phyloP scores from a whole-genome alignment of 208 protist species.

The Trypanosoma boissoni region DNA sequence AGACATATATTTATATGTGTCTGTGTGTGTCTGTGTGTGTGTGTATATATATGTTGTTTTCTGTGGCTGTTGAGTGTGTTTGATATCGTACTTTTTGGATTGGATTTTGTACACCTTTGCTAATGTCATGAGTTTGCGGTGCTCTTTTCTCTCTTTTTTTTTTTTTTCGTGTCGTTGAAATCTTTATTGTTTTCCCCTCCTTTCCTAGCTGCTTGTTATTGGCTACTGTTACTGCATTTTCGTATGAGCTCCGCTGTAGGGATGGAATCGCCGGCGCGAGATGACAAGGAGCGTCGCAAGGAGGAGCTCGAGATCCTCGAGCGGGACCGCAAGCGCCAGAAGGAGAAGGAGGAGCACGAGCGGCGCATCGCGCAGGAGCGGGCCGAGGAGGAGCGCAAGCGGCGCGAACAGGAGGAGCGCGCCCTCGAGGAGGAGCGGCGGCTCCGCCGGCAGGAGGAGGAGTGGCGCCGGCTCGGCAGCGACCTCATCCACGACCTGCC shows the following conservation, averaged over 20 bases:
- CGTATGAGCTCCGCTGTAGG: conserved; percentile 1
- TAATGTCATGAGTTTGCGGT: too few species aligned
- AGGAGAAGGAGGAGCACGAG: conserved; percentile 74
- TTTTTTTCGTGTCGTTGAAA: not conserved
- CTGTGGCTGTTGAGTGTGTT: too few species aligned
- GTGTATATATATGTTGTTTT: too few species aligned
- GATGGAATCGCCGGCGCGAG: conserved; percentile 30
- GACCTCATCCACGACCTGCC: conserved; percentile 81
- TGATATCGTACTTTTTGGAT: too few species aligned
- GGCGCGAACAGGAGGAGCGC: conserved; percentile 55
- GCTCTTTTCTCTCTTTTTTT: not conserved
- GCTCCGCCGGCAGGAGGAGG: conserved; percentile 61
- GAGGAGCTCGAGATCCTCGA: conserved; percentile 85
- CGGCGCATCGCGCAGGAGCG: conserved; percentile 53
- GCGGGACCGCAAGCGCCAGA: conserved; percentile 62
- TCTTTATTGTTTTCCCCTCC: not conserved
- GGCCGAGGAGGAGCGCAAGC: conserved; percentile 55
- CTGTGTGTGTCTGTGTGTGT: too few species aligned
- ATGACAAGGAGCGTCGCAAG: conserved; percentile 48
- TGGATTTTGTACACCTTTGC: too few species aligned
- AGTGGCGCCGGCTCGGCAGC: conserved; percentile 78
- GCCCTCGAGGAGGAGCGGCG: conserved; percentile 68
- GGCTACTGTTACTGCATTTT: not conserved
- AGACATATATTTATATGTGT: too few species aligned
- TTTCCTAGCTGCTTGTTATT: conserved; percentile 5